phyloP scores from a whole-genome alignment of 805 yeast species.

The Ogataea philodendri region DNA sequence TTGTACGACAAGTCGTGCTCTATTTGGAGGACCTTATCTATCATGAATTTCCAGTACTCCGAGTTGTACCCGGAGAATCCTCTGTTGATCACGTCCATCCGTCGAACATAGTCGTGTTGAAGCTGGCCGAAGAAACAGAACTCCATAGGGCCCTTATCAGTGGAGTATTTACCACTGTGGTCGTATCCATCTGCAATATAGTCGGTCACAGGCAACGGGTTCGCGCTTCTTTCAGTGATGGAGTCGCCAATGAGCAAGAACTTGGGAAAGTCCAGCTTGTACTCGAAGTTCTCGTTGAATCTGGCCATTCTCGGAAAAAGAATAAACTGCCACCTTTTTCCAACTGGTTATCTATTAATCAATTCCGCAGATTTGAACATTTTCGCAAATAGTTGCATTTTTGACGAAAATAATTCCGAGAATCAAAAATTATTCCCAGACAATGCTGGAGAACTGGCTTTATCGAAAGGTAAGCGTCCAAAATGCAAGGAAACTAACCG shows the following conservation, averaged over 20 bases:
- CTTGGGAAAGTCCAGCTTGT: slow-evolving; percentile 21
- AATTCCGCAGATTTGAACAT: no score
- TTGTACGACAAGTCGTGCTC: slow-evolving; percentile 37
- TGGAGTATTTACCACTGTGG: neutral
- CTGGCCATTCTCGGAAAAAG: slow-evolving; percentile 15
- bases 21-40: slow-evolving; percentile 48
- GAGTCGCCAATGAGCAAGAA: slow-evolving; percentile 33
- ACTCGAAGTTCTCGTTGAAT: slow-evolving; percentile 19
- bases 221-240: slow-evolving; percentile 28
- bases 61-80: slow-evolving; percentile 79
- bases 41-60: slow-evolving; percentile 50
- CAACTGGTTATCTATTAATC: no score
- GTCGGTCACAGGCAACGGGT: slow-evolving; percentile 24
- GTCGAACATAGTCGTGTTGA: slow-evolving; percentile 46
- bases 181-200: slow-evolving; percentile 23
- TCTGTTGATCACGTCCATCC: slow-evolving; percentile 63
- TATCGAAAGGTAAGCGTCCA: slow-evolving; percentile 30
- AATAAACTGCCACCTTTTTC: neutral
- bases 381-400: no score
- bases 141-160: slow-evolving; percentile 6
- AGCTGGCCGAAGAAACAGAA: slow-evolving; percentile 27
- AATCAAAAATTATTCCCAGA: neutral
- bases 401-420: no score
- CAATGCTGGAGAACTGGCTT: slow-evolving; percentile 47
- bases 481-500: slow-evolving; percentile 1